These are phyloP conservation scores for Brassica juncea DNA, from an alignment of 345 rosid genomes.

Conservation along the genomic window DNA sequence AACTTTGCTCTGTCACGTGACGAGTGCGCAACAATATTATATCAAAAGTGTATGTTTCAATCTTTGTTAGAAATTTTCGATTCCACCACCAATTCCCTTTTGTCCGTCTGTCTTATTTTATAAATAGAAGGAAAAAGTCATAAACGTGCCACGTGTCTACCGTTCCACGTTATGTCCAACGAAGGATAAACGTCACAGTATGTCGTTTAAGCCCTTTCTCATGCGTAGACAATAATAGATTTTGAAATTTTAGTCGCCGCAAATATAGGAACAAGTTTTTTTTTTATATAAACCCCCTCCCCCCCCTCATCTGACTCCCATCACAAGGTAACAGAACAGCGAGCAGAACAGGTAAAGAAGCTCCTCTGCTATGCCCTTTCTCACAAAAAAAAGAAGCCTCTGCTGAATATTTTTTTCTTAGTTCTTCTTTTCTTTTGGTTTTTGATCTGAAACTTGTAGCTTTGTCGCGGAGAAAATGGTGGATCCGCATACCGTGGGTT, in stretches of 20 bases:
- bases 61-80: neutral
- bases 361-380: neutral
- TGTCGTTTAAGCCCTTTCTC: neutral
- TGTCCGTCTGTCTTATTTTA: neutral
- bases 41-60: neutral
- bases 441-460: neutral
- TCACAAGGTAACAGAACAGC: neutral
- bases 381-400: too few relatives aligned
- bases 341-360: neutral
- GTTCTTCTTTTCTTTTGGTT: neutral
- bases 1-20: neutral
- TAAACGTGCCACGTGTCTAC: neutral
- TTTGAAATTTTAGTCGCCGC: neutral
- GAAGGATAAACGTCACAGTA: neutral
- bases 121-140: neutral
- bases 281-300: neutral
- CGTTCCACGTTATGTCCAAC: neutral
- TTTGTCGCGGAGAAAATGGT: neutral
- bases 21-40: neutral
- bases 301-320: neutral
- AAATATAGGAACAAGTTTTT: neutral
- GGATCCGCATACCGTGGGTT: conserved; percentile 27
- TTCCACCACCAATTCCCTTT: neutral
- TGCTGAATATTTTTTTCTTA: neutral
- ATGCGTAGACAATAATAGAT: neutral